These are phyloP conservation scores for Fagopyrum homotropicum DNA, from an alignment of 148 eudicot species.

Conservation along the genomic window DNA sequence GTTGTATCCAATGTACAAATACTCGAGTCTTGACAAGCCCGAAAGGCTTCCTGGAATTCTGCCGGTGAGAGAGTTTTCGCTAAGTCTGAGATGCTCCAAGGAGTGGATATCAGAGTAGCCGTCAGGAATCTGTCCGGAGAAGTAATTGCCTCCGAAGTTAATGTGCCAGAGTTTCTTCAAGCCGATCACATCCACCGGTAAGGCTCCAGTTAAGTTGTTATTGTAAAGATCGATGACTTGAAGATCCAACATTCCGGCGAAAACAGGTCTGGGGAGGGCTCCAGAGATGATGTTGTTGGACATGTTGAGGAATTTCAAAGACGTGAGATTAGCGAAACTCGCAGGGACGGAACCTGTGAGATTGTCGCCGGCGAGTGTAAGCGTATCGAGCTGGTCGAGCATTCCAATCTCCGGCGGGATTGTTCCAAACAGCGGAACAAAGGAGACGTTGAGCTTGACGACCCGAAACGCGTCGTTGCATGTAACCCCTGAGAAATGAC, in stretches of 20 bases:
- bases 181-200: slow-evolving; percentile 34
- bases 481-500: slow-evolving; percentile 57
- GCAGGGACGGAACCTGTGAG: slow-evolving; percentile 55
- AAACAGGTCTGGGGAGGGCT: slow-evolving; percentile 21
- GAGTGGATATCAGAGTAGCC: slow-evolving; percentile 28
- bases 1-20: slow-evolving; percentile 18
- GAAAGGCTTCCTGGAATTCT: slow-evolving; percentile 28
- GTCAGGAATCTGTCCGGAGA: slow-evolving; percentile 63
- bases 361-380: slow-evolving; percentile 31
- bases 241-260: slow-evolving; percentile 24
- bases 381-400: slow-evolving; percentile 32
- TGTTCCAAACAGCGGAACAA: slow-evolving; percentile 33
- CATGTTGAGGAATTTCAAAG: slow-evolving; percentile 38
- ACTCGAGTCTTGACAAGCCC: slow-evolving; percentile 13
- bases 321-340: slow-evolving; percentile 27
- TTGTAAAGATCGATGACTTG: slow-evolving; percentile 52
- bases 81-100: slow-evolving; percentile 18
- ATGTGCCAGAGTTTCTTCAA: slow-evolving; percentile 30
- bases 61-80: slow-evolving; percentile 25
- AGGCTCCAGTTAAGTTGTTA: slow-evolving; percentile 53
- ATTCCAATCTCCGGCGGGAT: slow-evolving; percentile 48
- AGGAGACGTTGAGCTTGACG: slow-evolving; percentile 30
- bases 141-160: slow-evolving; percentile 63
- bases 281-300: slow-evolving; percentile 42
- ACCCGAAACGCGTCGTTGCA: slow-evolving; percentile 51